These are phyloP conservation scores for Russula compacta DNA, from an alignment of 768 basidiomycete genomes.

Conservation along the genomic window DNA sequence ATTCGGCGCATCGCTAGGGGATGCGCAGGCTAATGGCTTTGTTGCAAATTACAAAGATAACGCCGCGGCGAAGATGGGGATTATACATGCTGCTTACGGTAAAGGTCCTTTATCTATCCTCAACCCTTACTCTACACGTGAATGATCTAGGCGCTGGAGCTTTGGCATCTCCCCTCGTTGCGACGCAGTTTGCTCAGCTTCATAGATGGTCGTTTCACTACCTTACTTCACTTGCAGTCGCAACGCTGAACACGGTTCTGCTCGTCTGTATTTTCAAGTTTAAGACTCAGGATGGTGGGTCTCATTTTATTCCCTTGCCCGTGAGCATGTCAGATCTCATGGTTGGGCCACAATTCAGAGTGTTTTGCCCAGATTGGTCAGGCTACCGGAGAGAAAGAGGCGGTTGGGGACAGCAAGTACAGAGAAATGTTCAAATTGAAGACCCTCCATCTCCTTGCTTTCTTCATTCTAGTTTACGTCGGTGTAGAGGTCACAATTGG, in stretches of 20 bases:
- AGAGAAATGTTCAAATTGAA: conserved; percentile 37
- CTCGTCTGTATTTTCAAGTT: conserved; percentile 56
- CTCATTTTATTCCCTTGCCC: not conserved
- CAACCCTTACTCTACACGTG: too few relatives aligned
- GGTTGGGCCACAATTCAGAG: conserved; percentile 29
- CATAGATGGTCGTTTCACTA: conserved; percentile 72
- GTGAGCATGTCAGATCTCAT: not conserved
- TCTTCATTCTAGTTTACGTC: conserved; percentile 39
- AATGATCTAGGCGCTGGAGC: conserved; percentile 52
- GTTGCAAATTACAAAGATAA: conserved; percentile 52
- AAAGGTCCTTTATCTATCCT: not conserved
- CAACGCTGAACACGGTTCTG: conserved; percentile 43
- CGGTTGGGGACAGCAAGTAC: conserved; percentile 35
- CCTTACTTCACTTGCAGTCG: conserved; percentile 59
- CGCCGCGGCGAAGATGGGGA: conserved; percentile 55
- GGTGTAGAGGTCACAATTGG: conserved; percentile 31
- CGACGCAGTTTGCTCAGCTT: conserved; percentile 70
- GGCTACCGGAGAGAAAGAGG: conserved; percentile 29
- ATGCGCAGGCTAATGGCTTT: conserved; percentile 66
- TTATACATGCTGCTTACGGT: conserved; percentile 62
- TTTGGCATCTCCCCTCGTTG: conserved; percentile 58
- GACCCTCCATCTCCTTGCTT: conserved; percentile 33
- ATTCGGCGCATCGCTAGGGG: conserved; percentile 44
- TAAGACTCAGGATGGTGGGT: conserved; percentile 57
- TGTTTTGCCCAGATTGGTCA: conserved; percentile 48